phyloP scores from a whole-genome alignment of 1,139 yeast species.

The Yamadazyma atlantica region DNA sequence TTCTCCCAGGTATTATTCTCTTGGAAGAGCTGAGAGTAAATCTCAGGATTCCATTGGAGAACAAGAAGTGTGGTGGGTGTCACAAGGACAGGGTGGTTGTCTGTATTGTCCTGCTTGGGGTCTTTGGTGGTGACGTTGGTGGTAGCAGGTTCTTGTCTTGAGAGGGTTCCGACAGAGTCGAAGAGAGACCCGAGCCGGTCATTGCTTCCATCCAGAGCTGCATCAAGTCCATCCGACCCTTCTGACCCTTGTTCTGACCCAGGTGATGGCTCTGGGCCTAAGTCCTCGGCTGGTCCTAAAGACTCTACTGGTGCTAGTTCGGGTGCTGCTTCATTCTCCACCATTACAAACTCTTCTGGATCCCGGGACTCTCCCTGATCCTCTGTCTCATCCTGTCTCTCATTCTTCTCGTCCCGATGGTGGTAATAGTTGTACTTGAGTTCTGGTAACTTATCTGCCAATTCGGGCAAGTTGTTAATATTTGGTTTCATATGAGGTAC shows the following conservation, averaged over 20 bases:
- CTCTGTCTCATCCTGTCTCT: conserved; percentile 8
- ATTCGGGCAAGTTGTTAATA: conserved; percentile 24
- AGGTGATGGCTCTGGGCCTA: conserved; percentile 7
- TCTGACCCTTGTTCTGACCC: conserved; percentile 5
- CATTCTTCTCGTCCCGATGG: conserved; percentile 13
- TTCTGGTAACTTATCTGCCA: conserved; percentile 30
- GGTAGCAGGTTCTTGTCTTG: conserved; percentile 16
- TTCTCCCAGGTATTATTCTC: conserved; percentile 52
- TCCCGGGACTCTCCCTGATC: not conserved
- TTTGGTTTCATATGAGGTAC: conserved; percentile 36
- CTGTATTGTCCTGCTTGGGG: conserved; percentile 2
- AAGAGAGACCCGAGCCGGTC: conserved; percentile 28
- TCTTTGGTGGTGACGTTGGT: conserved; percentile 7
- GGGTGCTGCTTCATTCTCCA: conserved; percentile 1
- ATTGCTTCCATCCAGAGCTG: conserved; percentile 11
- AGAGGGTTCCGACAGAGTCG: conserved; percentile 28
- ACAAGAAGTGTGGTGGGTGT: conserved; percentile 51
- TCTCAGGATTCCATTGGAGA: conserved; percentile 66
- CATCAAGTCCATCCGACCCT: conserved; percentile 5
- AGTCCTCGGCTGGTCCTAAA: conserved; percentile 1
- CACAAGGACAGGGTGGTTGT: conserved; percentile 24
- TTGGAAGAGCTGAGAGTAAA: conserved; percentile 51
- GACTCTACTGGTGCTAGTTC: conserved; percentile 3
- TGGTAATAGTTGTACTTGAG: conserved; percentile 33
- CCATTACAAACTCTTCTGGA: conserved; percentile 2